These are phyloP conservation scores for Aquilaria yunnanensis DNA, from an alignment of 345 rosid species.

Conservation along the genomic window DNA sequence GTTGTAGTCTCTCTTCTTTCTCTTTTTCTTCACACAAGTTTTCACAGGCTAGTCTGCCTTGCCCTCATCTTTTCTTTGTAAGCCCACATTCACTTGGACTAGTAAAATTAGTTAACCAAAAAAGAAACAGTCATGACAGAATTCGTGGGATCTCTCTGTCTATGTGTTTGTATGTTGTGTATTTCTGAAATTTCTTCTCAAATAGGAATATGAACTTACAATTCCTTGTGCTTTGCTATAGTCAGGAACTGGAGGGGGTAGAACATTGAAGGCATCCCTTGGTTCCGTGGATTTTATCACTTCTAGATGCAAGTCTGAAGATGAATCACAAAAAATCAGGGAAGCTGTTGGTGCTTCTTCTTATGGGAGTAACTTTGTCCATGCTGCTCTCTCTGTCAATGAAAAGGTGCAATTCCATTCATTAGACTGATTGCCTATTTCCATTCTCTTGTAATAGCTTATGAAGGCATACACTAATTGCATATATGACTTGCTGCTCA, in stretches of 20 bases:
- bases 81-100: too few species aligned
- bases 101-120: too few species aligned
- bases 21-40: too few species aligned
- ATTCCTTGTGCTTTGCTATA: constrained; percentile 29
- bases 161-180: too few species aligned
- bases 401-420: constrained; percentile 52
- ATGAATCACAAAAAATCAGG: constrained; percentile 62
- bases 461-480: not conserved
- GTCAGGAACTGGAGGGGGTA: constrained; percentile 53
- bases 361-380: constrained; percentile 77
- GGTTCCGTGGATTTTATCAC: constrained; percentile 94
- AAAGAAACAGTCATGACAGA: too few species aligned
- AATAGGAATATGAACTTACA: constrained; percentile 5
- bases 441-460: not conserved
- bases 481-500: constrained; percentile 1
- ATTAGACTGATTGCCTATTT: not conserved
- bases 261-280: constrained; percentile 69
- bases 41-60: too few species aligned
- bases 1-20: too few species aligned
- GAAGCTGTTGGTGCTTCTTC: constrained; percentile 79
- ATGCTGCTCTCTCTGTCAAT: constrained; percentile 90
- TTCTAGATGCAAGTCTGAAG: constrained; percentile 69
- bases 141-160: too few species aligned
- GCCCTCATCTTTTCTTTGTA: too few species aligned
- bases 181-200: too few species aligned